Conservation (phyloP, 2,329 filamentous ascomycete species). For the Fusarium pseudocircinatum region DNA sequence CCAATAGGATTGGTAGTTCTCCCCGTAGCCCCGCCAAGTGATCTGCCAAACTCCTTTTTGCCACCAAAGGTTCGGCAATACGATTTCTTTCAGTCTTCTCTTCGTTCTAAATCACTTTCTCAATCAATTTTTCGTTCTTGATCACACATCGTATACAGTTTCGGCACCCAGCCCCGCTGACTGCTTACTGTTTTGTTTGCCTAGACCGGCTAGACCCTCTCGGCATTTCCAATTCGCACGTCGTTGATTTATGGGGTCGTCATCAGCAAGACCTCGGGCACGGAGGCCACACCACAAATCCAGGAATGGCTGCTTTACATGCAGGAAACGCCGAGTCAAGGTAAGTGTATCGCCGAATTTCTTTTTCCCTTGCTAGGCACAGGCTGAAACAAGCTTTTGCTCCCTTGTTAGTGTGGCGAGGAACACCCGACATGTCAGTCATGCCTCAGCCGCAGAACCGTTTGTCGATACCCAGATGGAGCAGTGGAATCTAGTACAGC, state of each 20-base stretch:
- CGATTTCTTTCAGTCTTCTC: neutral
- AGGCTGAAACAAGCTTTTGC: neutral
- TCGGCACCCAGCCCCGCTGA: accelerated
- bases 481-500: accelerated
- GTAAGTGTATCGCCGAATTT: neutral
- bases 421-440: neutral
- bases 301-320: neutral
- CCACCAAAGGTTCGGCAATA: accelerated
- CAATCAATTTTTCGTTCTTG: neutral
- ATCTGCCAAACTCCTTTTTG: neutral
- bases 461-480: neutral
- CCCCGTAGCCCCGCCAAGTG: neutral
- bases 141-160: accelerated
- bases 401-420: neutral
- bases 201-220: neutral
- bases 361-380: accelerated
- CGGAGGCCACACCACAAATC: neutral
- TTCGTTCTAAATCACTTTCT: neutral
- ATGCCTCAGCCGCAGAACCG: neutral
- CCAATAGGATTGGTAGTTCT: neutral
- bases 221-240: neutral
- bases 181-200: accelerated
- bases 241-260: neutral
- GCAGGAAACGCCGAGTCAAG: neutral
- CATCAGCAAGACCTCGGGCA: neutral